A percentile compares a stretch with the other conserved stretches of the same genome.
phyloP scores from a whole-genome alignment of 495 filamentous ascomycete species.

The Aspergillus carlsbadensis region DNA sequence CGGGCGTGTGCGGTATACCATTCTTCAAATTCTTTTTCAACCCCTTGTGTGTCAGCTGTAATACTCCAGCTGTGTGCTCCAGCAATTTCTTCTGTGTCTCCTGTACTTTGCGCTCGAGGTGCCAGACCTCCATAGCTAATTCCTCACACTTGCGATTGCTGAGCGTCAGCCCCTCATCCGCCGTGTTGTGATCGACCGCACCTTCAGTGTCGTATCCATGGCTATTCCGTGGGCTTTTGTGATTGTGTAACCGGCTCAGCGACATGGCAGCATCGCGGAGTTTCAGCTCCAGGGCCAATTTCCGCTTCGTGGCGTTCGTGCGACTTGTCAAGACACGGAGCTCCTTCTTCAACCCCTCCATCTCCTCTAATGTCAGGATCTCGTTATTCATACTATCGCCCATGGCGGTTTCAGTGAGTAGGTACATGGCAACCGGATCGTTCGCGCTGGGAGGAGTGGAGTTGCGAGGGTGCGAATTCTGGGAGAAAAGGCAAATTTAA shows the following conservation, averaged over 20 bases:
- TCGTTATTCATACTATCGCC: slow-evolving; percentile 81
- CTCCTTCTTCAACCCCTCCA: slow-evolving; percentile 89
- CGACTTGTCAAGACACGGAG: slow-evolving; percentile 63
- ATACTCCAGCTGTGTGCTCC: slow-evolving; percentile 87
- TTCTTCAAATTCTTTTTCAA: slow-evolving; percentile 47
- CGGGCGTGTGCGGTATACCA: slow-evolving; percentile 61
- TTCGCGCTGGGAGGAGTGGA: slow-evolving; percentile 45
- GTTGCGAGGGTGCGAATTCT: slow-evolving; percentile 35
- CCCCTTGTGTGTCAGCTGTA: slow-evolving; percentile 82
- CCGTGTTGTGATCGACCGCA: slow-evolving; percentile 53
- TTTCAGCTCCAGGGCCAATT: slow-evolving; percentile 88
- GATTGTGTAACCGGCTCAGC: slow-evolving; percentile 72
- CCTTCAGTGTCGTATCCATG: slow-evolving; percentile 32
- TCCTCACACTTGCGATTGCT: slow-evolving; percentile 84
- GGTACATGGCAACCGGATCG: slow-evolving; percentile 70
- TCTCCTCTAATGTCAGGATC: slow-evolving; percentile 84
- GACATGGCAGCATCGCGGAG: slow-evolving; percentile 89
- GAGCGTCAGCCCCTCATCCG: slow-evolving; percentile 70
- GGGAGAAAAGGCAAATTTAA: slow-evolving; percentile 12
- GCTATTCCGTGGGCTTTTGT: slow-evolving; percentile 42
- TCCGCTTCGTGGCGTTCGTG: slow-evolving; percentile 76
- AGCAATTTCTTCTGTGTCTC: slow-evolving; percentile 70
- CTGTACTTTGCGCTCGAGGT: slow-evolving; percentile 68
- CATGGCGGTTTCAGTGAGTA: slow-evolving; percentile 91
- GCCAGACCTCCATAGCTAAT: slow-evolving; percentile 74